A percentile compares a stretch with the other conserved stretches of the same genome.
Conservation (phyloP, 768 basidiomycete genomes). For the Calocera cornea region DNA sequence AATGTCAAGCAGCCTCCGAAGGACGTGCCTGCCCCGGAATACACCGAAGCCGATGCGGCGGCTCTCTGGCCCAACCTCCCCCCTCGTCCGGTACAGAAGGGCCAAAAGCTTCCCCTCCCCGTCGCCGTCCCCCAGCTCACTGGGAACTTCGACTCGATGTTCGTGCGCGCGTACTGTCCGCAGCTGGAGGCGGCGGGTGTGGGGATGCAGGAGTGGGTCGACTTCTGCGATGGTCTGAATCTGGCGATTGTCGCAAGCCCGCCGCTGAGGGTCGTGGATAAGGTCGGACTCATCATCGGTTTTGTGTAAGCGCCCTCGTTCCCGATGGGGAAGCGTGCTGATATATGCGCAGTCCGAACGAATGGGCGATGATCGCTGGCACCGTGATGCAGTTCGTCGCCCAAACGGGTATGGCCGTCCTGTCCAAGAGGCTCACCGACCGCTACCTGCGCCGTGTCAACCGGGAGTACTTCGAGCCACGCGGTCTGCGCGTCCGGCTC, state of each 20-base stretch:
- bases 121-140: neutral
- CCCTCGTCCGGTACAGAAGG: neutral
- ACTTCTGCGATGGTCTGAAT: constrained; percentile 8
- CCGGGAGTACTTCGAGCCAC: constrained; percentile 5
- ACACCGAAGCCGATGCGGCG: neutral
- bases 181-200: neutral
- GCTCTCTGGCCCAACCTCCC: neutral
- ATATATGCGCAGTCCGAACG: neutral
- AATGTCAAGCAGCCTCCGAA: neutral
- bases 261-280: constrained; percentile 7
- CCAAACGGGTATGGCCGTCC: constrained; percentile 3
- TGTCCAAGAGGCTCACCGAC: constrained; percentile 10
- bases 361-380: constrained; percentile 5
- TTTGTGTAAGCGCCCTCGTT: constrained; percentile 4
- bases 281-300: constrained; percentile 8
- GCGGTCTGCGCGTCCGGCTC: constrained; percentile 8
- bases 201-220: constrained; percentile 5
- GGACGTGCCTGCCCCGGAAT: neutral
- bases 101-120: neutral
- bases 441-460: constrained; percentile 9
- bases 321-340: neutral
- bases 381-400: constrained; percentile 3
- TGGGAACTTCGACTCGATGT: neutral
- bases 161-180: constrained; percentile 3
- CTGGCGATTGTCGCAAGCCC: constrained; percentile 8